These are phyloP conservation scores for Davidsoniella australis DNA, from an alignment of 2,329 filamentous ascomycete species.

Conservation along the genomic window DNA sequence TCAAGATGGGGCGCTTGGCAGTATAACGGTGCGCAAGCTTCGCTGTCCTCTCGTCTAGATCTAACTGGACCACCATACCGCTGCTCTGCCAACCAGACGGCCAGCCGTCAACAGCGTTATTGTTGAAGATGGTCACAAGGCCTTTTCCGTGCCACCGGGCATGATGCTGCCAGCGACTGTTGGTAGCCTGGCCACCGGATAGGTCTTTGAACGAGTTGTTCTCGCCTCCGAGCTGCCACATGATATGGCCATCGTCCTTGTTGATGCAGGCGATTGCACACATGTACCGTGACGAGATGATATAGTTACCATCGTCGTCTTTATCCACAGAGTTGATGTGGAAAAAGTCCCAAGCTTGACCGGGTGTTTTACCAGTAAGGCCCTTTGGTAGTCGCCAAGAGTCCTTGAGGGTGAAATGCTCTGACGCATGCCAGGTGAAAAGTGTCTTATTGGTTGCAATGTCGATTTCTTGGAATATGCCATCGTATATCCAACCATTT, in stretches of 20 bases:
- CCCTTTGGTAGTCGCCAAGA: slow-evolving; percentile 9
- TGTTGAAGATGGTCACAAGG: slow-evolving; percentile 36
- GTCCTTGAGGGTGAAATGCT: slow-evolving; percentile 17
- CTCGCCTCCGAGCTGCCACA: slow-evolving; percentile 37
- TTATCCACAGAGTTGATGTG: slow-evolving; percentile 41
- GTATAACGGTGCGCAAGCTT: slow-evolving; percentile 29
- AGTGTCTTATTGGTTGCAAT: slow-evolving; percentile 30
- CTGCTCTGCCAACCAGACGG: slow-evolving; percentile 23
- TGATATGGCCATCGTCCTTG: slow-evolving; percentile 26
- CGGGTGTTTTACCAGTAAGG: slow-evolving; percentile 16
- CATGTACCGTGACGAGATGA: slow-evolving; percentile 35
- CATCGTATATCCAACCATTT: slow-evolving; percentile 19
- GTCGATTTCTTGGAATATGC: slow-evolving; percentile 29
- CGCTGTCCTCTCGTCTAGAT: slow-evolving; percentile 29
- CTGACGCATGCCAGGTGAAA: slow-evolving; percentile 26
- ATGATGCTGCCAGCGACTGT: slow-evolving; percentile 36
- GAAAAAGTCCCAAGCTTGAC: slow-evolving; percentile 34
- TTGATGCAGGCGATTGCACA: slow-evolving; percentile 31
- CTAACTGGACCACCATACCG: slow-evolving; percentile 29
- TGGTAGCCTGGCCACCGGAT: slow-evolving; percentile 19
- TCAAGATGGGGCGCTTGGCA: slow-evolving; percentile 30
- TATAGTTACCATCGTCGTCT: slow-evolving; percentile 30
- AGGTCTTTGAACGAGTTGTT: slow-evolving; percentile 23
- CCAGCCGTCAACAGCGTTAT: slow-evolving; percentile 30
- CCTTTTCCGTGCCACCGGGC: slow-evolving; percentile 30